Evolutionary conservation across 768 basidiomycete genomes (phyloP), one percentile per base, ranked within the genome.

Genomic region (Mycena latifolia): DNA sequence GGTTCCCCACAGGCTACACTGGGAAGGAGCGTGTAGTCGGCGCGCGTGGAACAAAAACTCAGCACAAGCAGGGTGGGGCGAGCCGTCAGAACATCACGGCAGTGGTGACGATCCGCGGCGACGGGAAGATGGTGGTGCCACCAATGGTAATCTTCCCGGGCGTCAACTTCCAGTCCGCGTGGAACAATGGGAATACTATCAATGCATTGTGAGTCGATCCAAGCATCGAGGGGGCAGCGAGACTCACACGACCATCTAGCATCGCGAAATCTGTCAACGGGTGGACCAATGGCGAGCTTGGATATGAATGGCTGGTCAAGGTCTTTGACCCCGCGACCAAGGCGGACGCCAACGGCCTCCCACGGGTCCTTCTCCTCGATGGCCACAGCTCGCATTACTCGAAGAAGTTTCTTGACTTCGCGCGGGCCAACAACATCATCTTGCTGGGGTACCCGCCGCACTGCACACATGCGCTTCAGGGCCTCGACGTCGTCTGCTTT

Each of bases 401-500:
- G 5, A 8, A 17, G 1, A 51, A 53, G 10, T 48, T 66, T 39
- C 48, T 66, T 18, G 2, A 37, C 8, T 66, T 53, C 46, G 58
- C 59, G 1, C 22, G 22, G 41, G 50, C 41, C n/a, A 33, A 66
- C 52, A 66, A 66, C 28, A 61, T 66, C 51, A 47, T 53, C 27
- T 35, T 65, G 14, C 63, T n/a, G n/a, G n/a, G n/a, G n/a, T n/a
- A n/a, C n/a, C n/a, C n/a, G n/a, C n/a, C n/a, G n/a, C n/a, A n/a
- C 51, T 66, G 65, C 62, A 82, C 78, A 0, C 79, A 84, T 73
- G 75, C 75, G 0, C 71, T 81, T 6, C 82, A 85, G 67, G 80
- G 81, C 11, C 78, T 85, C 24, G 80, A 84, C 71, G 80, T 84
- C 24, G 79, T 81, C 2, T 81, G 80, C 63, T 84, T 84, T 69